Evolutionary conservation across 2,329 filamentous ascomycete genomes (phyloP).

Genomic region (Calonectria pseudoreteaudii): DNA sequence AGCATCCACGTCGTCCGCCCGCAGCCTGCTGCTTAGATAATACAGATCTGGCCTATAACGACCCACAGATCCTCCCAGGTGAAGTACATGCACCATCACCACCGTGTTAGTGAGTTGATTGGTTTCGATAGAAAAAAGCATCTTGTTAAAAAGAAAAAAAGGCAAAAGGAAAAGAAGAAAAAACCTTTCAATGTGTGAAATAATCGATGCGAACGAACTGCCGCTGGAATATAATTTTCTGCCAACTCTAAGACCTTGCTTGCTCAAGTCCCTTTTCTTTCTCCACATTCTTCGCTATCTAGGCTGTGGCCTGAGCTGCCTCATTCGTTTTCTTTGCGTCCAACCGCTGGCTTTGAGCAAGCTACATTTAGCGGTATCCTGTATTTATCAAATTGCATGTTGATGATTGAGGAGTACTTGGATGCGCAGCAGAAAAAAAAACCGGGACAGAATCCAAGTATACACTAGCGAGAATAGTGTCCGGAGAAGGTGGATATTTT

Average conservation of each 20-base stretch:
- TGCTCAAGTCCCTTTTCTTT: background rate
- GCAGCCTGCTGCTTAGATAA: constrained; percentile 24
- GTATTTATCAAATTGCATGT: background rate
- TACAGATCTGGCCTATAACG: background rate
- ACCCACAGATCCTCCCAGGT: background rate
- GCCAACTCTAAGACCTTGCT: background rate
- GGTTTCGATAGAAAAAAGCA: too few species aligned
- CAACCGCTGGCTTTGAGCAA: background rate
- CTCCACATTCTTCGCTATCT: background rate
- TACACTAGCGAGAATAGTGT: background rate
- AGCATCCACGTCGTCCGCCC: constrained; percentile 19
- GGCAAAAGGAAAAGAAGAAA: background rate
- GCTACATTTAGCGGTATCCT: background rate
- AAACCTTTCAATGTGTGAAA: background rate
- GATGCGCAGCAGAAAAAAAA: background rate
- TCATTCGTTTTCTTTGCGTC: background rate
- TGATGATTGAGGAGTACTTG: background rate
- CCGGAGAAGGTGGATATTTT: background rate
- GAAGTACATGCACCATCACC: background rate
- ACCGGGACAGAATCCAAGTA: background rate
- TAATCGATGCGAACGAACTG: background rate
- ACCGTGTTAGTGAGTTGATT: background rate
- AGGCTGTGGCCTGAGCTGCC: background rate
- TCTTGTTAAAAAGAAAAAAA: too few species aligned
- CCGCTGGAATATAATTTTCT: background rate